These are phyloP conservation scores for Cylindrotheca closterium DNA, from an alignment of 108 stramenopile species.

Conservation along the genomic window DNA sequence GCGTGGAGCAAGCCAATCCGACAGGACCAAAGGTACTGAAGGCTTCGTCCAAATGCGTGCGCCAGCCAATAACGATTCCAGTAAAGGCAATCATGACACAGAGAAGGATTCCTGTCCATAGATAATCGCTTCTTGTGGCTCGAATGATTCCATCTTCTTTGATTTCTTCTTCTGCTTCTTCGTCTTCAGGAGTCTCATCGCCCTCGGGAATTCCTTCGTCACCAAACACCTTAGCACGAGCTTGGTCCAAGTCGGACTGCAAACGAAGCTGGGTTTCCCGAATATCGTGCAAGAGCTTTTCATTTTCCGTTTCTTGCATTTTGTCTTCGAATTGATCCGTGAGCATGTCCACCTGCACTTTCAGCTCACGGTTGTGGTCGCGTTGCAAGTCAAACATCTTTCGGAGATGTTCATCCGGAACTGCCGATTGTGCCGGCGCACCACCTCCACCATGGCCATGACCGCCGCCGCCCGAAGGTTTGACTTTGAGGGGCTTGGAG, in stretches of 20 bases:
- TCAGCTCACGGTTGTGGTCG: neutral
- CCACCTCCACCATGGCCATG: constrained; percentile 26
- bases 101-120: constrained; percentile 35
- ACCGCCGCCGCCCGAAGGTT: constrained; percentile 17
- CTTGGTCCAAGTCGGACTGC: neutral
- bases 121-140: constrained; percentile 46
- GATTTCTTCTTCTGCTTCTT: neutral
- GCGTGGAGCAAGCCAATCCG: constrained; percentile 46
- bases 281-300: too few relatives aligned
- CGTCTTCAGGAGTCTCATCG: neutral
- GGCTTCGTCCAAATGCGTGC: constrained; percentile 50
- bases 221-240: too few relatives aligned
- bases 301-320: too few relatives aligned
- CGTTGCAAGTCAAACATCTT: constrained; percentile 15
- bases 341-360: neutral
- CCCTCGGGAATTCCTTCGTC: neutral
- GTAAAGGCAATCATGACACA: constrained; percentile 43
- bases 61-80: constrained; percentile 32
- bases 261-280: too few relatives aligned
- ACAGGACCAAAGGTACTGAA: constrained; percentile 44
- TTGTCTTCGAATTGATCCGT: neutral
- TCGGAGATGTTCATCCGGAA: constrained; percentile 8
- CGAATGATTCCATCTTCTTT: constrained; percentile 45
- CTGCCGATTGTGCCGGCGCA: neutral
- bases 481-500: constrained; percentile 21